Base-by-base conservation (phyloP, 768 basidiomycete genomes). In the Auriscalpium orientale region DNA sequence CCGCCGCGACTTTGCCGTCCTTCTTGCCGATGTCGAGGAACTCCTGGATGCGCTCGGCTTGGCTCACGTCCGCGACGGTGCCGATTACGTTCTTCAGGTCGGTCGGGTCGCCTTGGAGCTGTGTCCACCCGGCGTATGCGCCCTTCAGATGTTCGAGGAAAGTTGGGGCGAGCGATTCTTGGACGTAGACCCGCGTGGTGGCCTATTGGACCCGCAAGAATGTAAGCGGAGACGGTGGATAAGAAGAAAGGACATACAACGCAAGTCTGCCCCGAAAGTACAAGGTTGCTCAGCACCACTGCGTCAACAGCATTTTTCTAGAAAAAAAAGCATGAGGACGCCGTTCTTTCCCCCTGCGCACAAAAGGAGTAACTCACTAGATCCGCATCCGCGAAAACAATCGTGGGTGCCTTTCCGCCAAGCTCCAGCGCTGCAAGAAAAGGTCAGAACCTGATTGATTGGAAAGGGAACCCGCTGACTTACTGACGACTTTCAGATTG, bases 21-120 rank as follows among this genome's bases (percentile, higher is more conserved):
- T 78, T 66, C 65, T 82, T 86, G 3, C 91, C 91, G 8, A 82
- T 79, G 28, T 88, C 66, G 67, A 95, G 91, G 73, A 91, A 92
- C 11, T 68, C 71, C 79, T 90, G 81, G 58, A 93, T 79, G 54
- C 86, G 18, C 46, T 18, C 21, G 12, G 21, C 84, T 85, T 88
- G 59, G 20, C 11, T 35, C 51, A 12, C 52, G 49, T 37, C 22
- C 49, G 45, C 33, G 28, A 16, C 74, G 0, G 69, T 58, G 4
- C 63, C 58, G 71, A 88, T 85, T 0, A 85, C 84, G 59, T 85
- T 79, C 10, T 86, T 87, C 36, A 84, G 67, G 64, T 78, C 77
- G 66, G 82, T 70, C 0, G 64, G 56, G 63, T 72, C 67, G 46
- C 82, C 74, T 64, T 77, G 74, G 15, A 67, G 75, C 2, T 43